Evolutionary conservation across 768 basidiomycete species (phyloP), one percentile per base, ranked within the genome.

Genomic region (Asterophora lycoperdoides): DNA sequence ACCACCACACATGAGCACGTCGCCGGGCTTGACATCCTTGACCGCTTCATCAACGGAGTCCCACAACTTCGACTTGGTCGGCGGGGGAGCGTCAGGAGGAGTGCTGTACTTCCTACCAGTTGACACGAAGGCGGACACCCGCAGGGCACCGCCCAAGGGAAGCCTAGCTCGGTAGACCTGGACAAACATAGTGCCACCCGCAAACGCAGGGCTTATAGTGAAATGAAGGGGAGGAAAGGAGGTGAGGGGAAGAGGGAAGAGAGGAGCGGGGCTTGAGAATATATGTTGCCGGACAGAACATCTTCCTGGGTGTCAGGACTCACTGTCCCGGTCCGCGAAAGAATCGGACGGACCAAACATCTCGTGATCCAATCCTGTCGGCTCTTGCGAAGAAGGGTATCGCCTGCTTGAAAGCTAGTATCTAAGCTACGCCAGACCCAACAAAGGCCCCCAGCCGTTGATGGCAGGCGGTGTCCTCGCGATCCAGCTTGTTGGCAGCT

Each of bases 1-100:
- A 92, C 92, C 92, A 72, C 85, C 91, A 56, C 86, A 87, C 18
- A 96, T 74, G 35, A 96, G 60, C 34, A 80, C 72, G 51, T 87
- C 82, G 5, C 91, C 90, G 3, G 86, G 85, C 69, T 86, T 84
- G 62, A 96, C 75, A 57, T 85, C 88, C 62, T 79, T 76, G 53
- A 96, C 77, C 1, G 93, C 93, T 51, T 90, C 87, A 41, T 93
- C 91, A 0, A 77, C 84, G 11, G 84, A 87, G 20, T 72, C 67
- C 83, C 85, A 94, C n/a, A 95, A 76, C 66, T 95, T 91, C 18
- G 71, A 68, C 52, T 71, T 73, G 50, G 53, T 68, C 4, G 68
- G 65, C 18, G 57, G 46, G 35, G 67, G 56, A 20, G 56, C 54
- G 47, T 69, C 66, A 5, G 61, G 45, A 10, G 69, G 65, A 5